phyloP scores from a whole-genome alignment of 148 eudicot genomes.

The Salicornia ramosissima region DNA sequence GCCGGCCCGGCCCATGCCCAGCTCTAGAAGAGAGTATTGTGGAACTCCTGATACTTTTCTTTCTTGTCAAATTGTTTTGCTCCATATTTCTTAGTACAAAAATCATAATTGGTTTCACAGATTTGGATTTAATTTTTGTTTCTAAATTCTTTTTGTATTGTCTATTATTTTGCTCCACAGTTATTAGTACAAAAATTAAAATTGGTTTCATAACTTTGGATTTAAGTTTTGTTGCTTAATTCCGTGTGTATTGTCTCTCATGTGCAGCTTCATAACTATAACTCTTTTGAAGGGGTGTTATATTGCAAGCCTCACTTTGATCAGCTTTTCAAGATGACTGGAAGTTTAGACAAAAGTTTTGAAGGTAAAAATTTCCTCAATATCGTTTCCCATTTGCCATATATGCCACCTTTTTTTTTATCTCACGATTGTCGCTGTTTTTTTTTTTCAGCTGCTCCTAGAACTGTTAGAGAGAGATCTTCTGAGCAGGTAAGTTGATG shows the following conservation, averaged over 20 bases:
- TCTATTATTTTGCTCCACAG: too few relatives aligned
- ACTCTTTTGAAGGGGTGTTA: conserved; percentile 83
- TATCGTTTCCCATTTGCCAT: not conserved
- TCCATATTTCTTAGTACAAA: too few relatives aligned
- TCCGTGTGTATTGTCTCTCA: not conserved
- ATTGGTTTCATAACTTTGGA: not conserved
- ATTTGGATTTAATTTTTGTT: not conserved
- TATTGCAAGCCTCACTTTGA: conserved; percentile 92
- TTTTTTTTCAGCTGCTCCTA: conserved; percentile 54
- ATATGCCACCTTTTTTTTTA: too few relatives aligned
- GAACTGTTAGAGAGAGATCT: conserved; percentile 56
- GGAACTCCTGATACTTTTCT: too few relatives aligned
- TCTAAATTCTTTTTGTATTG: not conserved
- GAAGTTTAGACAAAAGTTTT: conserved; percentile 87
- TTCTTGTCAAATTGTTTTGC: too few relatives aligned
- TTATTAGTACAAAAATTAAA: too few relatives aligned
- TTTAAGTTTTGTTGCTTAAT: not conserved
- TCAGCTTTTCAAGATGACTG: conserved; percentile 89
- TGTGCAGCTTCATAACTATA: conserved; percentile 70
- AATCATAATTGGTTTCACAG: not conserved
- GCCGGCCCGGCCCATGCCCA: too few relatives aligned
- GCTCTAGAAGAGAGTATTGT: too few relatives aligned
- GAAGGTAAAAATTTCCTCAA: conserved; percentile 45
- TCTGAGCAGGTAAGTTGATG: conserved; percentile 41
- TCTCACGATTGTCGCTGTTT: not conserved